Evolutionary conservation across 371 early-diverging fungal genomes (phyloP).

Genomic region (Mortierella sp.): DNA sequence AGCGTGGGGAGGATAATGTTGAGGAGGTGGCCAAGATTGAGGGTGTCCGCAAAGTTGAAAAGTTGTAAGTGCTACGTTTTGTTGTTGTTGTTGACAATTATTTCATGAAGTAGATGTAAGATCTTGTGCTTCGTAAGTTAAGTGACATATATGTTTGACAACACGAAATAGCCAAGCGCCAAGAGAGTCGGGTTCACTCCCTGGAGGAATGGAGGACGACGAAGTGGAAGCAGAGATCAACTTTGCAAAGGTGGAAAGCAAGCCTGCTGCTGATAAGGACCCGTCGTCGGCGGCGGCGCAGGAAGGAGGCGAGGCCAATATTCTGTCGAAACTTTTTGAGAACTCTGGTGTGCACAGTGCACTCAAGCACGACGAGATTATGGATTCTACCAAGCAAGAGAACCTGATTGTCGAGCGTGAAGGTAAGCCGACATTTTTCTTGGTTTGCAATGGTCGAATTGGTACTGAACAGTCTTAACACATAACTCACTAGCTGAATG

Average conservation of each 20-base stretch:
- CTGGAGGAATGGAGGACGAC: slow-evolving; percentile 39
- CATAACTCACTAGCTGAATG: too few relatives aligned
- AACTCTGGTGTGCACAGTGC: slow-evolving; percentile 90
- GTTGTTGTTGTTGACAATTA: neutral
- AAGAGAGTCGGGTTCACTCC: slow-evolving; percentile 40
- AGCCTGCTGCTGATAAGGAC: slow-evolving; percentile 5
- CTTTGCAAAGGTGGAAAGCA: slow-evolving; percentile 7
- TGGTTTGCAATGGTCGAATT: neutral
- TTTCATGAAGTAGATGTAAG: neutral
- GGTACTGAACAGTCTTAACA: slow-evolving; percentile 14
- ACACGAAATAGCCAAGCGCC: slow-evolving; percentile 22
- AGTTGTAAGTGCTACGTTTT: slow-evolving; percentile 63
- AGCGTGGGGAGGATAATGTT: slow-evolving; percentile 56
- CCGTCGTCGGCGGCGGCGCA: neutral
- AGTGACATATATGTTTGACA: neutral
- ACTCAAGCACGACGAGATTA: slow-evolving; percentile 89
- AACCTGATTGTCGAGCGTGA: slow-evolving; percentile 80
- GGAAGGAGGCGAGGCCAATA: slow-evolving; percentile 64
- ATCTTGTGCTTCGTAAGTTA: neutral
- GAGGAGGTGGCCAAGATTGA: slow-evolving; percentile 61
- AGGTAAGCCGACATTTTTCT: slow-evolving; percentile 63
- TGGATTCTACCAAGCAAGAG: slow-evolving; percentile 78
- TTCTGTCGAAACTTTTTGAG: slow-evolving; percentile 82
- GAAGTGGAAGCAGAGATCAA: slow-evolving; percentile 46
- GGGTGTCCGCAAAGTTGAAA: slow-evolving; percentile 70